Base-by-base conservation (phyloP, 257 asterid genomes). In the Salvia splendens region DNA sequence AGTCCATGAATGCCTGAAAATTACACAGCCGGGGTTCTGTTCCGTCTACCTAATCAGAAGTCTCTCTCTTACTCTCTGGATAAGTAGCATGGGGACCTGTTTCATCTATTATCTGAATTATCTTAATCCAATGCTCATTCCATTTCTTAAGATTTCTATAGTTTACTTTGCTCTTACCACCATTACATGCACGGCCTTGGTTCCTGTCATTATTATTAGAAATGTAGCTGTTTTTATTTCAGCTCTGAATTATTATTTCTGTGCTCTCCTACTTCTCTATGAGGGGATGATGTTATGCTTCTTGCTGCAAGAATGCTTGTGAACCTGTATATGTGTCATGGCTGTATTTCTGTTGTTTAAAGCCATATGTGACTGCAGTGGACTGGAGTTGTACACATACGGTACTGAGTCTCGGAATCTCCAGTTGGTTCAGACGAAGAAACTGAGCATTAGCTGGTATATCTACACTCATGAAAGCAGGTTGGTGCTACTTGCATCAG, bases 391-490 rank as follows among this genome's bases (percentile, higher is more conserved):
- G 41, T 78, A 81, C 73, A 71, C 88, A 16, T 90, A 79, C 79
- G 72, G 73, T 80, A 60, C 76, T 30, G 95, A 79, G 69, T 76
- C 80, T 47, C 84, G 75, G 72, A 81, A 83, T 64, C 91, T 93
- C 69, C 90, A 81, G 64, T 75, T 89, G 75, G 92, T 75, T 30
- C 97, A 90, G 84, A 79, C 89, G 36, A 93, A 86, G 85, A 90
- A 85, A 75, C 32, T 67, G 72, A 86, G 68, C 71, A 75, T 93
- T 42, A 86, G 85, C 68, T 93, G 99, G 99, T 90, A 86, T 80
- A 78, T 83, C 71, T 93, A 93, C 79, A 93, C 97, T 8, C 99
- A 90, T 77, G 99, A 93, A 78, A 93, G 99, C 80, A 87, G 96
- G 83, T 68, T 93, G 92, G 95, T 93, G 82, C 89, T 90, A 69